These are phyloP conservation scores for Castanea crenata DNA, from an alignment of 306 rosid species.

Conservation along the genomic window DNA sequence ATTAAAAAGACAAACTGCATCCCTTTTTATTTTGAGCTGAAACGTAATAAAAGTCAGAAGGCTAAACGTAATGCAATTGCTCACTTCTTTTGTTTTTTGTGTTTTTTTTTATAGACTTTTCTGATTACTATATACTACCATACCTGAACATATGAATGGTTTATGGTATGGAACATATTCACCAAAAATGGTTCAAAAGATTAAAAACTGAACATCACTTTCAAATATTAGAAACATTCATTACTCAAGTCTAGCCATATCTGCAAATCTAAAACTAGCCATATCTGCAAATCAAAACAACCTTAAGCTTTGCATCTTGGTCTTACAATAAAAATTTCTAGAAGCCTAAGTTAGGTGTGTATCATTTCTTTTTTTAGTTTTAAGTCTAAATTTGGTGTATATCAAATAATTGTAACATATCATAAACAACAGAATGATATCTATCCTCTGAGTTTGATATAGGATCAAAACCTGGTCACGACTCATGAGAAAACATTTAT, in stretches of 20 bases:
- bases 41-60: too few relatives aligned
- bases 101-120: too few relatives aligned
- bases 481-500: background rate
- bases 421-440: background rate
- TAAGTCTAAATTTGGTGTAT: background rate
- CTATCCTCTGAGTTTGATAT: conserved; percentile 1
- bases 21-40: too few relatives aligned
- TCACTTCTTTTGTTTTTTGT: background rate
- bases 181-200: background rate
- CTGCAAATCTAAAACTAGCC: background rate
- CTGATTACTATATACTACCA: background rate
- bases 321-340: background rate
- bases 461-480: conserved; percentile 1
- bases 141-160: background rate
- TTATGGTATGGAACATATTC: background rate
- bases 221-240: background rate
- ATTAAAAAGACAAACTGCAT: too few relatives aligned
- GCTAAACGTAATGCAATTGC: background rate
- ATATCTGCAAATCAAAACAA: conserved; percentile 6
- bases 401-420: background rate
- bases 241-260: background rate
- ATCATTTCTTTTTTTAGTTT: too few relatives aligned
- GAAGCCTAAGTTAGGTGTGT: background rate
- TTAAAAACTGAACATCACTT: background rate
- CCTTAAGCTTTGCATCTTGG: background rate